Evolutionary conservation across 1,139 yeast genomes (phyloP).

Genomic region (Diutina neorugosa): DNA sequence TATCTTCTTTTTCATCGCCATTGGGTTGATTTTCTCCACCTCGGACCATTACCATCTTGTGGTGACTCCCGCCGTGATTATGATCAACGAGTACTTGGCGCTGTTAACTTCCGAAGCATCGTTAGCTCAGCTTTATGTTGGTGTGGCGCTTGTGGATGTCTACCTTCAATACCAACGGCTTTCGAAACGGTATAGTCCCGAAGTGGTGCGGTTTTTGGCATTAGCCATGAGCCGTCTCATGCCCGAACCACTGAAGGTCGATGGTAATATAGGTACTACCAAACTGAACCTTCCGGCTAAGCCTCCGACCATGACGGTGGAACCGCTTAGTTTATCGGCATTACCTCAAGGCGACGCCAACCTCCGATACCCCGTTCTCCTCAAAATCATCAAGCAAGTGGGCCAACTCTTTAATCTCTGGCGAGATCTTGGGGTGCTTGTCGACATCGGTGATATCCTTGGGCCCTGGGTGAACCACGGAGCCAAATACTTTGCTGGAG

Average conservation of each 20-base stretch:
- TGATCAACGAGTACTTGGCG: slow-evolving; percentile 58
- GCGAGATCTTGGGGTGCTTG: slow-evolving; percentile 53
- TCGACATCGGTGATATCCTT: slow-evolving; percentile 42
- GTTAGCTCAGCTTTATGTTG: neutral
- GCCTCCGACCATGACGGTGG: neutral
- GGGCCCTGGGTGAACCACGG: slow-evolving; percentile 23
- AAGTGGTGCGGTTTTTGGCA: slow-evolving; percentile 50
- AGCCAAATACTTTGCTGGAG: slow-evolving; percentile 21
- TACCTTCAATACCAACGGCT: slow-evolving; percentile 63
- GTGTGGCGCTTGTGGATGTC: slow-evolving; percentile 47
- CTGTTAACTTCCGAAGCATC: slow-evolving; percentile 18
- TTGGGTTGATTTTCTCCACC: slow-evolving; percentile 77
- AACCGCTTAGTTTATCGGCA: neutral
- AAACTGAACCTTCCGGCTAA: neutral
- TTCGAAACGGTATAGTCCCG: slow-evolving; percentile 77
- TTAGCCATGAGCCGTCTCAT: slow-evolving; percentile 16
- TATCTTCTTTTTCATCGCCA: slow-evolving; percentile 50
- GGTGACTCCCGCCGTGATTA: slow-evolving; percentile 69
- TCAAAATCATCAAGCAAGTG: slow-evolving; percentile 14
- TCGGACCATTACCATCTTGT: slow-evolving; percentile 93
- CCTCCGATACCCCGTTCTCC: neutral
- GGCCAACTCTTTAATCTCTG: slow-evolving; percentile 32
- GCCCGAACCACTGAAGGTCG: neutral
- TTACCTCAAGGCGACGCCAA: neutral
- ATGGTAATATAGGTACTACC: neutral